A percentile compares a stretch with the other conserved stretches of the same genome.
Conservation (phyloP, 805 yeast genomes). For the Saturnispora kantuleensis region DNA sequence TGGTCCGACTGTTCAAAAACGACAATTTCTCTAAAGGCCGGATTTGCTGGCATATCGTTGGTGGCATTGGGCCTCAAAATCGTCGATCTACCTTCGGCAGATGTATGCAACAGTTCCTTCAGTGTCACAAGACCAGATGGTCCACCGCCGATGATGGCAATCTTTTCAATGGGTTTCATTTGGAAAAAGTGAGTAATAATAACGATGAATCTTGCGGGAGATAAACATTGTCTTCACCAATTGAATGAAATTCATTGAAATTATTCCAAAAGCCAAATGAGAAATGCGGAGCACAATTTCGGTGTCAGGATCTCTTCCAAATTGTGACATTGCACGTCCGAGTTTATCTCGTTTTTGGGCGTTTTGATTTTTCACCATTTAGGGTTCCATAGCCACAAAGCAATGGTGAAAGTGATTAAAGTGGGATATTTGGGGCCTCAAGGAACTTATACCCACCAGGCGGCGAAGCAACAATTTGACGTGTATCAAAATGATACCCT, state of each 20-base stretch:
- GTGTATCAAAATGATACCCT: constrained; percentile 15
- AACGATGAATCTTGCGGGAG: background rate
- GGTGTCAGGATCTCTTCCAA: no score
- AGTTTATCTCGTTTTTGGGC: no score
- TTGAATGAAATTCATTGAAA: no score
- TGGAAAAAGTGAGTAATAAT: background rate
- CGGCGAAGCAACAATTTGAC: constrained; percentile 36
- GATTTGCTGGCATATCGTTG: constrained; percentile 13
- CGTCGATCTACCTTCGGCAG: constrained; percentile 21
- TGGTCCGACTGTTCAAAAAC: constrained; percentile 31
- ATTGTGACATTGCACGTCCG: no score
- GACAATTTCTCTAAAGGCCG: constrained; percentile 27
- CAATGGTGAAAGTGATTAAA: constrained; percentile 21
- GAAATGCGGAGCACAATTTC: no score
- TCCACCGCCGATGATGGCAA: constrained; percentile 29
- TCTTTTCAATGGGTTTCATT: constrained; percentile 19
- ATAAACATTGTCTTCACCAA: no score
- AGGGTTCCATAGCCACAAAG: background rate
- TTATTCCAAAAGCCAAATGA: no score
- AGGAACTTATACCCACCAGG: constrained; percentile 92
- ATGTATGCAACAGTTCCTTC: constrained; percentile 24
- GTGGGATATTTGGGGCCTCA: constrained; percentile 81
- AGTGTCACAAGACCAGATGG: constrained; percentile 30
- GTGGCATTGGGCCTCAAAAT: constrained; percentile 4
- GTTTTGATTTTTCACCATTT: no score